Evolutionary conservation across 2,329 filamentous ascomycete genomes (phyloP), one percentile per base, ranked within the genome.

Genomic region (Thermothelomyces thermophilus): DNA sequence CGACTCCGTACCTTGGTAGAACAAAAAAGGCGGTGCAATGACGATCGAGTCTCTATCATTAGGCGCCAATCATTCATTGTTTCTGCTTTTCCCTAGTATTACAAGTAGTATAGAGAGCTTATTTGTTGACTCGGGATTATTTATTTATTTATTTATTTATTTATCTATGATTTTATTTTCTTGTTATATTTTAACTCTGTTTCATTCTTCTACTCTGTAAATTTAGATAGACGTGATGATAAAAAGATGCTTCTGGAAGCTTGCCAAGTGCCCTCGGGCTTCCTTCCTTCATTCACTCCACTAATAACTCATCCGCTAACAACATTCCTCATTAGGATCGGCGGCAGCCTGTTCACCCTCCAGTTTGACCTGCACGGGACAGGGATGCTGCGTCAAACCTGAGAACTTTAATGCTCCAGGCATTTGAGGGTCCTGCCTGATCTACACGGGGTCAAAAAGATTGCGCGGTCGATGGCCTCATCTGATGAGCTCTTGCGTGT

Each of bases 341-440:
- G 17, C 31, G 14, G 1, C 11, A 6, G 13, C 19, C 14, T 16
- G 20, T 22, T 43, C 19, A 24, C 30, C 13, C 41, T 22, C n/a
- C 16, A 20, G 35, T 11, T n/a, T 20, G 5, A 9, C 17, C 20
- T 40, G 20, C 10, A 26, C 9, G 37, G 37, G 40, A 31, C 40
- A 42, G n/a, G 40, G n/a, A 20, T 31, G 22, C 11, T n/a, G 17
- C n/a, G 9, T 30, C 24, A 17, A 3, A 5, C n/a, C 5, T 28
- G 20, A 35, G 33, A 16, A 11, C 26, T 11, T 13, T 16, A 14
- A 3, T 16, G 22, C 39, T 30, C 22, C n/a, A 17, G 30, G 19
- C 19, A 60, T 63, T 62, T 64, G 60, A 63, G 53, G 52, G 55
- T 52, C 52, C 61, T 64, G 26, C 28, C 30, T 10, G 34, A 22